These are phyloP conservation scores for Agaricus blazei DNA, from an alignment of 768 basidiomycete species.

Conservation along the genomic window DNA sequence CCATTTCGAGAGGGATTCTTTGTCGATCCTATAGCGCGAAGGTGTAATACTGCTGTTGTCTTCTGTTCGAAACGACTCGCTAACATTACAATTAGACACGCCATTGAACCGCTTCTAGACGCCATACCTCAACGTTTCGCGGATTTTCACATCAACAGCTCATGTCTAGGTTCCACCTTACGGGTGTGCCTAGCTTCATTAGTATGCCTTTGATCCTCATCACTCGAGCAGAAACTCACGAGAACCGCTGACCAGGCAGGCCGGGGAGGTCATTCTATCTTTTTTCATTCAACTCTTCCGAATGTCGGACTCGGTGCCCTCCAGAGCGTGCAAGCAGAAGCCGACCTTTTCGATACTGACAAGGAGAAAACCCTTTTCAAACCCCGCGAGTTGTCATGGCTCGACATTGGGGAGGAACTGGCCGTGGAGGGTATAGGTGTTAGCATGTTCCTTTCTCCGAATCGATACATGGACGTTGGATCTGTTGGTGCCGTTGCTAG, in stretches of 20 bases:
- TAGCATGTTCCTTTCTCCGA: constrained; percentile 82
- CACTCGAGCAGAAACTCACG: constrained; percentile 4
- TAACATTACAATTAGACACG: constrained; percentile 31
- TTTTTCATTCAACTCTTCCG: constrained; percentile 69
- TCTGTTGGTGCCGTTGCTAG: constrained; percentile 76
- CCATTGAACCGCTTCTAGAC: constrained; percentile 63
- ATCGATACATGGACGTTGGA: constrained; percentile 77
- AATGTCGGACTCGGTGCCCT: constrained; percentile 72
- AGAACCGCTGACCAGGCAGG: constrained; percentile 37
- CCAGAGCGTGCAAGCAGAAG: constrained; percentile 49
- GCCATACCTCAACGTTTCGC: constrained; percentile 60
- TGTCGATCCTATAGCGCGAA: constrained; percentile 65
- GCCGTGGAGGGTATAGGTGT: constrained; percentile 88
- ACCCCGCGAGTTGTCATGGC: constrained; percentile 78
- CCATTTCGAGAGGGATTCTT: constrained; percentile 73
- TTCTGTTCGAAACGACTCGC: not conserved
- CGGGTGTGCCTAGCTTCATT: constrained; percentile 67
- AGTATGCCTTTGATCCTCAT: constrained; percentile 33
- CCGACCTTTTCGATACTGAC: constrained; percentile 71
- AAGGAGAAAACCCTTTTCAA: constrained; percentile 80
- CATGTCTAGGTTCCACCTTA: constrained; percentile 77
- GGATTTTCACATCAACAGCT: constrained; percentile 40
- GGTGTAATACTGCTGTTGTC: constrained; percentile 38
- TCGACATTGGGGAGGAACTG: constrained; percentile 80
- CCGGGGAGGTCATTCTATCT: constrained; percentile 70